Percentiles rank a stretch among this genome's conserved stretches.
phyloP scores from a whole-genome alignment of 805 yeast genomes.

The Candida xiaguanensis region DNA sequence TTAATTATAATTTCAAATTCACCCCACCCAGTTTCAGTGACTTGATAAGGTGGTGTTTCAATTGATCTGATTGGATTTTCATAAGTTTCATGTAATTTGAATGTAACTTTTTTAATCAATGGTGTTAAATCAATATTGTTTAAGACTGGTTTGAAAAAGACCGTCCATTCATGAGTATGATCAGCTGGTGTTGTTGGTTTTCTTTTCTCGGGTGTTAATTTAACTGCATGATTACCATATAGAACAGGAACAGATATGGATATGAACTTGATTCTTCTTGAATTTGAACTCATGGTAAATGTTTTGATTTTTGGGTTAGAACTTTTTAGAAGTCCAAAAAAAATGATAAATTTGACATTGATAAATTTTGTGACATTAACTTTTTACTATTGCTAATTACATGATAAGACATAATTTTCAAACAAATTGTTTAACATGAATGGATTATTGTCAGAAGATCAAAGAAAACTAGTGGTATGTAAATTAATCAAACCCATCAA shows the following conservation, averaged over 20 bases:
- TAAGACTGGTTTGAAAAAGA: slow-evolving; percentile 74
- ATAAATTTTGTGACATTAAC: too few relatives aligned
- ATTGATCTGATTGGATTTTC: slow-evolving; percentile 80
- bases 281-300: slow-evolving; percentile 13
- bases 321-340: too few relatives aligned
- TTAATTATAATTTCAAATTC: slow-evolving; percentile 92
- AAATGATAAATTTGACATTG: too few relatives aligned
- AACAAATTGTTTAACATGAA: too few relatives aligned
- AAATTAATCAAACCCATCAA: too few relatives aligned
- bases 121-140: slow-evolving; percentile 74
- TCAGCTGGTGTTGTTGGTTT: slow-evolving; percentile 59
- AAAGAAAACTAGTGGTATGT: slow-evolving; percentile 35
- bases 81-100: slow-evolving; percentile 93
- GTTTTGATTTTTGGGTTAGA: too few relatives aligned
- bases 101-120: slow-evolving; percentile 83
- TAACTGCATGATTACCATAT: slow-evolving; percentile 39
- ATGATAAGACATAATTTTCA: too few relatives aligned
- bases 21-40: slow-evolving; percentile 99
- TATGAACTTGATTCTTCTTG: slow-evolving; percentile 26
- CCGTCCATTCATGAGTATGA: slow-evolving; percentile 95
- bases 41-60: slow-evolving; percentile 89
- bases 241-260: slow-evolving; percentile 42
- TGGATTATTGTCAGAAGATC: slow-evolving; percentile 31
- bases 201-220: slow-evolving; percentile 34
- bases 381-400: too few relatives aligned